A percentile compares a stretch with the other conserved stretches of the same genome.
Conservation (phyloP, 2,329 filamentous ascomycete genomes). For the Leptographium procerum region DNA sequence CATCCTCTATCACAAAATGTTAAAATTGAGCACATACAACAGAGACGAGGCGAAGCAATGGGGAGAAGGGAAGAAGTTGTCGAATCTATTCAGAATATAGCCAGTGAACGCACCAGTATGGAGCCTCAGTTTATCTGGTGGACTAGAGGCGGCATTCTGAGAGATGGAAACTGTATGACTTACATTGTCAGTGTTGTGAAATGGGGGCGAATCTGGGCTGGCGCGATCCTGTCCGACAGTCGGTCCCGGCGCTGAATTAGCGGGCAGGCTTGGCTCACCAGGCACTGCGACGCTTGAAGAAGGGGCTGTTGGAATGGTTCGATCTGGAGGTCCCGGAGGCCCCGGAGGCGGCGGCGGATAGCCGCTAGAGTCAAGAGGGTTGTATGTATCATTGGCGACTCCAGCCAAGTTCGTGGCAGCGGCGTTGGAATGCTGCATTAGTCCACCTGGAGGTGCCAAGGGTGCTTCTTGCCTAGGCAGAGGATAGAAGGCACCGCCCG, state of each 20-base stretch:
- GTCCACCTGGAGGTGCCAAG: constrained; percentile 9
- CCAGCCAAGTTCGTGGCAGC: constrained; percentile 22
- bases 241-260: background rate
- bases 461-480: constrained; percentile 14
- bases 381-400: constrained; percentile 24
- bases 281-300: background rate
- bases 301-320: background rate
- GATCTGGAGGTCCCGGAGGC: background rate
- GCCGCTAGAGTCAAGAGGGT: constrained; percentile 30
- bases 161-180: constrained; percentile 10
- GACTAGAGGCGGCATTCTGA: background rate
- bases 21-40: no score
- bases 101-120: constrained; percentile 10
- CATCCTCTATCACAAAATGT: constrained; percentile 5
- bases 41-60: no score
- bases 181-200: constrained; percentile 12
- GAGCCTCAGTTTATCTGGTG: background rate
- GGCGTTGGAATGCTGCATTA: constrained; percentile 26
- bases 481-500: constrained; percentile 38
- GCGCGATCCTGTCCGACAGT: background rate
- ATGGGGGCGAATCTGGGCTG: background rate
- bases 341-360: constrained; percentile 17
- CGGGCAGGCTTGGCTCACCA: background rate
- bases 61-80: background rate
- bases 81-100: background rate